Base-by-base conservation (phyloP, 2,329 filamentous ascomycete species). In the Beauveria sp. region DNA sequence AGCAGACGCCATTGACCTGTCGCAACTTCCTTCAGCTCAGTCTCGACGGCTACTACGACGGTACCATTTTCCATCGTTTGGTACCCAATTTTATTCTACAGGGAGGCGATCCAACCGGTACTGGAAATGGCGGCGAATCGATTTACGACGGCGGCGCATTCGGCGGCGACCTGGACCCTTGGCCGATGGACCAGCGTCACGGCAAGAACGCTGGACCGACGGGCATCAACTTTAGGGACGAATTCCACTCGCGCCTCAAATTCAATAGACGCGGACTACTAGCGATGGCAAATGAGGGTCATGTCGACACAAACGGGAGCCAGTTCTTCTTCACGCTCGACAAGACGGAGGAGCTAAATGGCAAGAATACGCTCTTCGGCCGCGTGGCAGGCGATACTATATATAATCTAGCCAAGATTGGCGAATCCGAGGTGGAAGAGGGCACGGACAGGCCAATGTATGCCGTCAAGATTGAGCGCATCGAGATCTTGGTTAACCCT, bases 311-410 rank as follows among this genome's bases (percentile, higher is more conserved):
- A 60, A 98, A 98, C 76, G 90, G 91, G 40, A 96, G 91, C 73
- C 95, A 99, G 75, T 98, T 98, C 80, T 99, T 99, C 78, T 88
- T 99, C 64, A 98, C 95, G 0, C 77, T 99, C 59, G 92, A 86
- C 65, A 92, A 88, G 71, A 81, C 93, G 26, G 87, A 91, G 28
- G 92, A 98, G 78, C 74, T 99, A 69, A 91, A 89, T 67, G 89
- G 88, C 57, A 91, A 90, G 76, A 97, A 97, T 74, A 98, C 95
- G 0, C 78, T 98, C 73, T 98, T 99, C 78, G 95, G 95, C 20
- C 83, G 95, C 62, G 84, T 99, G 50, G 91, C 90, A 42, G 95
- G 93, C 31, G 91, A 98, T 66, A 97, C 93, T 18, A 95, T 99
- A 61, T 99, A 96, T 77, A 98, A 97, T 73, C 74, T 99, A 70